Evolutionary conservation across 2,329 filamentous ascomycete genomes (phyloP).

Genomic region (Ilyonectria sp.): DNA sequence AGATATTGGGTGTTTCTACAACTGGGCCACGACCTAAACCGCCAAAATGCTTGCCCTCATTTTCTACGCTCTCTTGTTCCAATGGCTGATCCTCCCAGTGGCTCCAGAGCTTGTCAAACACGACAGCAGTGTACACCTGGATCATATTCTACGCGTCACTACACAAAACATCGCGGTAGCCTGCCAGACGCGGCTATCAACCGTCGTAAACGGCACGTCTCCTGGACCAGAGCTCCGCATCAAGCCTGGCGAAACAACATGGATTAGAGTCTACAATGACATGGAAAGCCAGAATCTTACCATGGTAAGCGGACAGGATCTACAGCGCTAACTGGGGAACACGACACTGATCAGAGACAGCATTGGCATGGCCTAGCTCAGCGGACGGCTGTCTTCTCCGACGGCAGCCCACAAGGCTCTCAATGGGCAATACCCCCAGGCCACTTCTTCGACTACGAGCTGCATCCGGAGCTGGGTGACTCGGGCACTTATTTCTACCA

Average conservation of each 20-base stretch:
- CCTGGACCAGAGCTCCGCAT: slow-evolving; percentile 67
- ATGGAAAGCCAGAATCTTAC: slow-evolving; percentile 32
- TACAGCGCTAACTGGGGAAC: accelerated
- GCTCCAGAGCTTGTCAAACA: neutral
- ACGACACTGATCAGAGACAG: slow-evolving; percentile 51
- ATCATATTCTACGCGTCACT: slow-evolving; percentile 63
- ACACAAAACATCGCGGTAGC: slow-evolving; percentile 52
- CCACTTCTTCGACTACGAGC: slow-evolving; percentile 78
- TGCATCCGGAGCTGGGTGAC: slow-evolving; percentile 66
- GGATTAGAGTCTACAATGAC: slow-evolving; percentile 37
- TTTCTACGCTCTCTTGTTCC: neutral
- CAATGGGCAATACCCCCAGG: slow-evolving; percentile 77
- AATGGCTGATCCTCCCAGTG: neutral
- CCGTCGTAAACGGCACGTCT: slow-evolving; percentile 66
- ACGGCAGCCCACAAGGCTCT: slow-evolving; percentile 71
- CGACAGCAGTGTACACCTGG: slow-evolving; percentile 25
- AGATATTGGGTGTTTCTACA: neutral
- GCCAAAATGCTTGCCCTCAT: neutral
- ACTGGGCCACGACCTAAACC: neutral
- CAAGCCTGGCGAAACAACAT: slow-evolving; percentile 33
- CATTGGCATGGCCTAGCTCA: slow-evolving; percentile 79
- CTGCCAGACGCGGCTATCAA: slow-evolving; percentile 33
- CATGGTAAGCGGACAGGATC: slow-evolving; percentile 21
- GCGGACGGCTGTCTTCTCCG: slow-evolving; percentile 73
- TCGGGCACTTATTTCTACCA: slow-evolving; percentile 79